A percentile compares a stretch with the other conserved stretches of the same genome.
Evolutionary conservation across 148 eudicot species (phyloP).

Genomic region (Limonium bicolor): DNA sequence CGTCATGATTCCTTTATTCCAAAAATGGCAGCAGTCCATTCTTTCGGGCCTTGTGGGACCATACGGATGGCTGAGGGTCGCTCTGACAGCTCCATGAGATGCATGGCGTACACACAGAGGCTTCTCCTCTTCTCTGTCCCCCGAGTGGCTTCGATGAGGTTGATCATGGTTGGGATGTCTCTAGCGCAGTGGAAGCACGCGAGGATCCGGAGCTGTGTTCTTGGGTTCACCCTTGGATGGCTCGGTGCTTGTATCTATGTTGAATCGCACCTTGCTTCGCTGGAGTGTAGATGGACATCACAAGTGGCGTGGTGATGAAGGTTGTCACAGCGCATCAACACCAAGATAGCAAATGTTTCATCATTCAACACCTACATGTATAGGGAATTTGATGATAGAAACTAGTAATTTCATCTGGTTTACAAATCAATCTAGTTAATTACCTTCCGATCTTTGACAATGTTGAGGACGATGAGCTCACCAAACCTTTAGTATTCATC

Average conservation of each 20-base stretch:
- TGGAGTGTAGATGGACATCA: slow-evolving; percentile 55
- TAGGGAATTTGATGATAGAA: too few relatives aligned
- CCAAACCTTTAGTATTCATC: slow-evolving; percentile 77
- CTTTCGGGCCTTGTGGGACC: slow-evolving; percentile 60
- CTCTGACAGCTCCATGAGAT: slow-evolving; percentile 74
- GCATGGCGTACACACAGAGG: slow-evolving; percentile 66
- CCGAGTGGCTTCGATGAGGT: slow-evolving; percentile 57
- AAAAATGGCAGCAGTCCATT: slow-evolving; percentile 70
- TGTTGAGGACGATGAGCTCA: slow-evolving; percentile 78
- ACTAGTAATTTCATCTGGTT: background rate
- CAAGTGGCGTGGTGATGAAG: slow-evolving; percentile 64
- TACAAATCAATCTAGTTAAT: background rate
- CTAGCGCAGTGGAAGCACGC: slow-evolving; percentile 54
- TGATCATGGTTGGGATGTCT: slow-evolving; percentile 49
- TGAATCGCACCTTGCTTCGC: slow-evolving; percentile 19
- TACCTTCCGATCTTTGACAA: slow-evolving; percentile 79
- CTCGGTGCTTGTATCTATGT: slow-evolving; percentile 28
- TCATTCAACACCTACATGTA: slow-evolving; percentile 70
- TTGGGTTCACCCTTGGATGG: slow-evolving; percentile 41
- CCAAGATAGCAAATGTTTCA: slow-evolving; percentile 74
- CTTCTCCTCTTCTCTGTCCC: slow-evolving; percentile 48
- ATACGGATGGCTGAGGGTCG: slow-evolving; percentile 73
- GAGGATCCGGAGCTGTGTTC: slow-evolving; percentile 37
- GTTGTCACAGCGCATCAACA: slow-evolving; percentile 83
- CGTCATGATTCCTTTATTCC: slow-evolving; percentile 28